A percentile compares a stretch with the other conserved stretches of the same genome.
phyloP scores from a whole-genome alignment of 345 rosid species.

The Pelargonium nanum region DNA sequence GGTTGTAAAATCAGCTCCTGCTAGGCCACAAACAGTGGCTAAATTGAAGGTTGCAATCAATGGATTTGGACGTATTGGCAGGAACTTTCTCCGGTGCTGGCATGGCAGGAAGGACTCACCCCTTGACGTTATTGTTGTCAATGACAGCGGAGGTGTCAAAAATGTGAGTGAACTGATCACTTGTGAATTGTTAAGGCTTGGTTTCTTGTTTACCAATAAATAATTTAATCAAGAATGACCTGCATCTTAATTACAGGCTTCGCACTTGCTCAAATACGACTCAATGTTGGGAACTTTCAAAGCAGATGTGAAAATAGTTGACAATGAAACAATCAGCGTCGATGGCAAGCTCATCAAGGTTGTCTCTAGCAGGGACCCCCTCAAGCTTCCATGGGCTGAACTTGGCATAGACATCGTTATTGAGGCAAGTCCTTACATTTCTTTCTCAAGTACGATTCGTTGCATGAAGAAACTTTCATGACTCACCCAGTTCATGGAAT shows the following conservation, averaged over 20 bases:
- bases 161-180: constrained; percentile 39
- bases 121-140: constrained; percentile 77
- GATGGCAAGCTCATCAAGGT: constrained; percentile 87
- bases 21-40: constrained; percentile 60
- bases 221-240: not conserved
- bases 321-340: constrained; percentile 72
- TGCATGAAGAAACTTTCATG: too few relatives aligned
- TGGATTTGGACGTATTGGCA: constrained; percentile 94
- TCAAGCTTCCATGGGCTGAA: constrained; percentile 97
- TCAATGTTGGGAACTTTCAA: constrained; percentile 94
- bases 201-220: not conserved
- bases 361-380: constrained; percentile 88
- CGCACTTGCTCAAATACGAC: constrained; percentile 92
- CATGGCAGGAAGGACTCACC: constrained; percentile 92
- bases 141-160: constrained; percentile 98
- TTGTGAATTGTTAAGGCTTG: not conserved
- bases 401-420: constrained; percentile 96
- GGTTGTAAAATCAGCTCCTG: constrained; percentile 39
- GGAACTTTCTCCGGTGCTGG: constrained; percentile 99
- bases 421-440: constrained; percentile 36
- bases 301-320: constrained; percentile 78
- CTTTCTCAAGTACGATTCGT: not conserved
- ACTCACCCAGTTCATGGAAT: too few relatives aligned
- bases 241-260: constrained; percentile 44
- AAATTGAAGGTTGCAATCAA: constrained; percentile 94